phyloP scores from a whole-genome alignment of 352 stramenopile species.

The Phytophthora uliginosa region DNA sequence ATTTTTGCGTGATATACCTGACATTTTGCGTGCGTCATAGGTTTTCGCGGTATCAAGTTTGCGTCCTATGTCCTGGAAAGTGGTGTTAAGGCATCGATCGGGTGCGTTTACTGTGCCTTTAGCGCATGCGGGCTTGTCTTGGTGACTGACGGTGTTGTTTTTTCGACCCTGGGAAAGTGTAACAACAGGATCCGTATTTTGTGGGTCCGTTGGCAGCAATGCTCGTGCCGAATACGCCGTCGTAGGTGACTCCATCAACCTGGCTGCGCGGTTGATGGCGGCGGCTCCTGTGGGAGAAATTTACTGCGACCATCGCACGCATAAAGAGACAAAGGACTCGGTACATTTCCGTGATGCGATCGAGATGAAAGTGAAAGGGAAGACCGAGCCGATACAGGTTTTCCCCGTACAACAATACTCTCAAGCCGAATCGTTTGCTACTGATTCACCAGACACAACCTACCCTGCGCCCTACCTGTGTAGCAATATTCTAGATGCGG shows the following conservation, averaged over 20 bases:
- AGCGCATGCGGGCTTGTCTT: neutral
- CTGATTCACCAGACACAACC: slow-evolving; percentile 1
- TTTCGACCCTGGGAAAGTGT: slow-evolving; percentile 39
- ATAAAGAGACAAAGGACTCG: slow-evolving; percentile 63
- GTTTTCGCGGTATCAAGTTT: slow-evolving; percentile 64
- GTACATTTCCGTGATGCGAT: slow-evolving; percentile 58
- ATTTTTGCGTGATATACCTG: neutral
- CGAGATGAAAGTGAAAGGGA: slow-evolving; percentile 77
- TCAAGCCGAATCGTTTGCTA: neutral
- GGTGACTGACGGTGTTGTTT: neutral
- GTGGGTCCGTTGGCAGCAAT: slow-evolving; percentile 75
- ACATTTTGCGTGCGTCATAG: neutral
- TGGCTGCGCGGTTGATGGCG: slow-evolving; percentile 84
- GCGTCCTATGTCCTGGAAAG: slow-evolving; percentile 74
- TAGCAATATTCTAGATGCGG: slow-evolving; percentile 55
- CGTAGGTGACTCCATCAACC: slow-evolving; percentile 88
- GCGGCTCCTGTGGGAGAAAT: slow-evolving; percentile 66
- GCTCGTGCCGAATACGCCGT: slow-evolving; percentile 85
- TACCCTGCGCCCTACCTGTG: slow-evolving; percentile 54
- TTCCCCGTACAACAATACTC: slow-evolving; percentile 50
- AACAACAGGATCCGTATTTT: slow-evolving; percentile 81
- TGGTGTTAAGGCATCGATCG: slow-evolving; percentile 71
- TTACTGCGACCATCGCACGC: slow-evolving; percentile 79
- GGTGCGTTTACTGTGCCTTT: slow-evolving; percentile 37
- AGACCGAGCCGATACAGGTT: slow-evolving; percentile 54